Evolutionary conservation across 2,329 filamentous ascomycete genomes (phyloP).

Genomic region (Ophiostoma sp.): DNA sequence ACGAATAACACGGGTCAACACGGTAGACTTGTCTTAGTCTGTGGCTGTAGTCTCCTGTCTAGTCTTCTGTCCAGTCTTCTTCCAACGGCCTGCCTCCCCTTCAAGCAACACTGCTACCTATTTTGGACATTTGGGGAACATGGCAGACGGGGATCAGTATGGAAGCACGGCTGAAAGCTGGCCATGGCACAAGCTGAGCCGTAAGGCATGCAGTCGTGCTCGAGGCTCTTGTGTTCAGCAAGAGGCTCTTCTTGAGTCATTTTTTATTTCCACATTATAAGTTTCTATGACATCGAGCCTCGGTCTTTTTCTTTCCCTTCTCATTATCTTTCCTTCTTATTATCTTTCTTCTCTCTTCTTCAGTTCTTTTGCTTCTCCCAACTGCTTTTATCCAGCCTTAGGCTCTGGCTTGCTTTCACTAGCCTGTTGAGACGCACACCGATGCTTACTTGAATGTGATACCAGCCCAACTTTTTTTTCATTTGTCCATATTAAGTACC

Average conservation of each 20-base stretch:
- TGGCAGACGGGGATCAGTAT: background rate
- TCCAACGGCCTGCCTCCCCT: background rate
- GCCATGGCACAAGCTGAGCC: background rate
- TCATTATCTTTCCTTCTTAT: background rate
- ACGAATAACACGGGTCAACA: constrained; percentile 8
- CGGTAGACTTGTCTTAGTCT: background rate
- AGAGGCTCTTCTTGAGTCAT: background rate
- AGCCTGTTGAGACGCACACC: background rate
- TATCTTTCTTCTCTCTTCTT: background rate
- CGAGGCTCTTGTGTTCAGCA: background rate
- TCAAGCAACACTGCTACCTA: background rate
- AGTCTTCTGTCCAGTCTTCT: background rate
- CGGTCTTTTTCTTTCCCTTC: background rate
- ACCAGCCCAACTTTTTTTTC: background rate
- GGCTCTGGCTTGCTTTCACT: background rate
- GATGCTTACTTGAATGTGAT: constrained; percentile 4
- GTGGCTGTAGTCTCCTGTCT: background rate
- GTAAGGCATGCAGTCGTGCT: background rate
- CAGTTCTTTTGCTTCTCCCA: background rate
- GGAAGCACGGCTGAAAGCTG: constrained; percentile 2
- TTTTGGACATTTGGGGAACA: constrained; percentile 4
- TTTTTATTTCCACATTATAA: background rate
- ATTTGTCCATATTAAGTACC: background rate
- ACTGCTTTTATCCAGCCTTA: background rate
- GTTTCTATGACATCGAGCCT: background rate